Evolutionary conservation across 2,329 filamentous ascomycete species (phyloP), one percentile per base, ranked within the genome.

Genomic region (Colletotrichum siamense): DNA sequence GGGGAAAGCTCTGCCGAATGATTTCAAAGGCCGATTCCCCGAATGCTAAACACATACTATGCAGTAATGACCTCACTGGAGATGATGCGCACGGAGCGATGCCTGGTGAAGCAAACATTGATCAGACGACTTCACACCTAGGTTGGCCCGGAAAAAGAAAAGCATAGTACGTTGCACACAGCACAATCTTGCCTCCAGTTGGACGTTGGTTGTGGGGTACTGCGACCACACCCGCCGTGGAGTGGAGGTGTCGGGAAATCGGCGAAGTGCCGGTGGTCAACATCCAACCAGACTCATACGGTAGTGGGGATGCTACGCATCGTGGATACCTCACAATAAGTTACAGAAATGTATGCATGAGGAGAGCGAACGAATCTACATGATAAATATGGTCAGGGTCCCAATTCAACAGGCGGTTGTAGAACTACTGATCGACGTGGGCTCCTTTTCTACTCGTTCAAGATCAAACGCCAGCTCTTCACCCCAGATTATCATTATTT

Each of bases 401-500:
- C 26, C 26, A 12, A 28, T 0, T 61, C 8, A 13, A 61, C 10
- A 5, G 7, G 16, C 28, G 26, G 26, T 3, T 0, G 57, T 28
- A 30, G 9, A 8, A 3, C 0, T 3, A n/a, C 9, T 5, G 12
- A 26, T 59, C n/a, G 18, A 44, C 39, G 39, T n/a, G 18, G 39
- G 18, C 9, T 12, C 0, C 18, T 44, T n/a, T 22, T 22, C 44
- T 4, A n/a, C n/a, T 0, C 18, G 10, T 49, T 49, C 9, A 7
- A 22, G 10, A 13, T 22, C 44, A 13, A 49, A n/a, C 3, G 6
- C 3, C n/a, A 49, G 10, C n/a, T 49, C 39, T 49, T 49, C 39
- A 49, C 0, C 36, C 36, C 9, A 12, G 6, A 49, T n/a, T 7
- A n/a, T 0, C 39, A 12, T 3, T 13, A 1, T 8, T n/a, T 13